Percentiles rank a stretch among this genome's conserved stretches.
These are phyloP conservation scores for Hepatocystis sp. DNA, from an alignment of 169 alveolate genomes.

Conservation along the genomic window DNA sequence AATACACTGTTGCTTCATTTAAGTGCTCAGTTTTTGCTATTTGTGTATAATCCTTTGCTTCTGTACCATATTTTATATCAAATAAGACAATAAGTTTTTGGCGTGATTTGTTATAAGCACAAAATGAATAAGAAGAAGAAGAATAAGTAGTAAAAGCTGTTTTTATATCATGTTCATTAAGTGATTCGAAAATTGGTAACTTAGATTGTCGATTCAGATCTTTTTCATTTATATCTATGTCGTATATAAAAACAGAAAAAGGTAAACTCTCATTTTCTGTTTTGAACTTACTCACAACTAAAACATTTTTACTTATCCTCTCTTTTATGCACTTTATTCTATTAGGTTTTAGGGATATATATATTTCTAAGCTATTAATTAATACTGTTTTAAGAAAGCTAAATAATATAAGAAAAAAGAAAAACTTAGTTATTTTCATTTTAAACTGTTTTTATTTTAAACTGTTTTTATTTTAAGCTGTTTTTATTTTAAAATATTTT, in stretches of 20 bases:
- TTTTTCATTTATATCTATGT: slow-evolving; percentile 29
- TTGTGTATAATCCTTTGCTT: slow-evolving; percentile 53
- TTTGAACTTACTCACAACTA: slow-evolving; percentile 37
- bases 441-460: no score
- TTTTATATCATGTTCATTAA: slow-evolving; percentile 60
- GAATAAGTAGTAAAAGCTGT: slow-evolving; percentile 62
- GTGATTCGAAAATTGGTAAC: slow-evolving; percentile 30
- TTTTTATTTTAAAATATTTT: no score
- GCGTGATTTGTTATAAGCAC: slow-evolving; percentile 25
- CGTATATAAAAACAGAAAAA: slow-evolving; percentile 39
- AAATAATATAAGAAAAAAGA: neutral
- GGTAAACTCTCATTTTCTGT: slow-evolving; percentile 10
- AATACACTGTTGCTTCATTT: slow-evolving; percentile 42
- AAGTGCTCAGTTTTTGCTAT: slow-evolving; percentile 59
- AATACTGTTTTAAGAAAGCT: neutral
- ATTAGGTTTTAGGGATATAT: slow-evolving; percentile 20
- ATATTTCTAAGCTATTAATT: slow-evolving; percentile 21
- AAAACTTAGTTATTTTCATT: neutral
- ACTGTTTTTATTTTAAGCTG: no score
- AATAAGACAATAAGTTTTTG: slow-evolving; percentile 17
- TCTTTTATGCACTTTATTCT: slow-evolving; percentile 49
- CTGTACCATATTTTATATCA: slow-evolving; percentile 59
- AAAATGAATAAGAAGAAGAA: slow-evolving; percentile 53
- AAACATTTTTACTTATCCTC: slow-evolving; percentile 42
- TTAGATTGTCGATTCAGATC: slow-evolving; percentile 2